Base-by-base conservation (phyloP, 1,284 basidiomycete species). In the Lentinula novae-zelandiae region DNA sequence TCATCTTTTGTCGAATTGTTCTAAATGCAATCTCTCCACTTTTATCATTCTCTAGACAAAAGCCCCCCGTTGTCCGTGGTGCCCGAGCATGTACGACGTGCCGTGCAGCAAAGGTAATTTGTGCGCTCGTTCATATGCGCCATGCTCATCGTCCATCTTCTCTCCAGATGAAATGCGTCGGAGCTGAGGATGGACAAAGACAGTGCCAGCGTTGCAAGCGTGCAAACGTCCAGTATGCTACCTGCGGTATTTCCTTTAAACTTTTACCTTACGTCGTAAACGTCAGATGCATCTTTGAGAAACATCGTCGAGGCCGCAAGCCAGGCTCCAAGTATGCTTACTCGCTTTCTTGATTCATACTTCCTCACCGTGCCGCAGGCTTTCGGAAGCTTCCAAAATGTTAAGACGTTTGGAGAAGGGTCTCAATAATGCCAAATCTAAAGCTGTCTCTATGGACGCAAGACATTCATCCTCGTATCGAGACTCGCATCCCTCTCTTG, bases 371-470 rank as follows among this genome's bases (percentile, higher is more conserved):
- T 61, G 36, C 31, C 58, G 8, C 67, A 92, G 91, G 73, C 77
- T 93, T 34, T 92, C 90, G 44, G 91, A 93, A 70, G 89, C 89
- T 46, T 92, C 90, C 53, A 92, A 92, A 72, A 90, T 92, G 88
- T 84, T 93, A 58, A 84, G 90, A 61, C 84, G 89, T 52, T 78
- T 93, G 52, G 90, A 93, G 76, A 92, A 92, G 70, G 89, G 89
- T 50, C 80, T 91, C 65, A 89, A 87, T 71, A 85, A 75, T 55
- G 87, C 88, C 42, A 91, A 91, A 70, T 78, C 86, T 68, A 90
- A 90, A 71, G 82, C 83, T 15, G 73, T 75, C 20, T 61, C 71
- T 53, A 48, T 55, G 46, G 60, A 61, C 62, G 62, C 50, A 55
- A 63, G 55, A 65, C 70, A 38, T 62, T 68, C 49, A 59, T 61